A percentile compares a stretch with the other conserved stretches of the same genome.
Evolutionary conservation across 1,284 basidiomycete species (phyloP).

Genomic region (Ceratobasidium sp.): DNA sequence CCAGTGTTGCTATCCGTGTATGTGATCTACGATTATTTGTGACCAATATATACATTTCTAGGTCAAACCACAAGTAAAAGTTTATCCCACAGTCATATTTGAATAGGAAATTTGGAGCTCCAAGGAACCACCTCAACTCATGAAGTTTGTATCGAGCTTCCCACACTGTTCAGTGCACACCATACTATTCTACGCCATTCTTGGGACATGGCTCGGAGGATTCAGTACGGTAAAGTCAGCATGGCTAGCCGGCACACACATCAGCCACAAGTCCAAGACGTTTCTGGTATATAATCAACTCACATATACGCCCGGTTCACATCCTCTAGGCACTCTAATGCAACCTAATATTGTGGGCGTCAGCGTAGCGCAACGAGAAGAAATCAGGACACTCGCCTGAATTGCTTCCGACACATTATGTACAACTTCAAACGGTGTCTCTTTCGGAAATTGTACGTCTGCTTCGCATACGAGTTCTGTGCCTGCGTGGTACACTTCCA

Average conservation of each 20-base stretch:
- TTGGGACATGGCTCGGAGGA: slow-evolving; percentile 9
- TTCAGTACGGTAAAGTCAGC: slow-evolving; percentile 33
- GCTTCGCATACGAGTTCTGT: slow-evolving; percentile 29
- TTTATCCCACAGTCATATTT: no score
- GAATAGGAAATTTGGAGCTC: no score
- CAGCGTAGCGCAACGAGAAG: background rate
- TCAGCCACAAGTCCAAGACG: background rate
- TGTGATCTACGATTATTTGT: no score
- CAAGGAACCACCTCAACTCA: no score
- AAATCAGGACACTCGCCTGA: background rate
- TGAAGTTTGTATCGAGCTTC: no score
- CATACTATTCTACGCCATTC: background rate
- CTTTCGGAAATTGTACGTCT: slow-evolving; percentile 18
- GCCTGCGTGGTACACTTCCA: slow-evolving; percentile 31
- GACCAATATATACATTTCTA: no score
- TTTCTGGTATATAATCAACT: background rate
- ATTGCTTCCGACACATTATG: slow-evolving; percentile 33
- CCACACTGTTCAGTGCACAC: no score
- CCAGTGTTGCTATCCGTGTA: no score
- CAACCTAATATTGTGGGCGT: slow-evolving; percentile 1
- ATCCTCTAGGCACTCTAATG: slow-evolving; percentile 30
- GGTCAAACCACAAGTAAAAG: no score
- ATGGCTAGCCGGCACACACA: background rate
- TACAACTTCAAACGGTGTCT: slow-evolving; percentile 28
- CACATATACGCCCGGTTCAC: slow-evolving; percentile 30